Evolutionary conservation across 179 eudicot genomes (phyloP).

Genomic region (Beta macrorhiza): DNA sequence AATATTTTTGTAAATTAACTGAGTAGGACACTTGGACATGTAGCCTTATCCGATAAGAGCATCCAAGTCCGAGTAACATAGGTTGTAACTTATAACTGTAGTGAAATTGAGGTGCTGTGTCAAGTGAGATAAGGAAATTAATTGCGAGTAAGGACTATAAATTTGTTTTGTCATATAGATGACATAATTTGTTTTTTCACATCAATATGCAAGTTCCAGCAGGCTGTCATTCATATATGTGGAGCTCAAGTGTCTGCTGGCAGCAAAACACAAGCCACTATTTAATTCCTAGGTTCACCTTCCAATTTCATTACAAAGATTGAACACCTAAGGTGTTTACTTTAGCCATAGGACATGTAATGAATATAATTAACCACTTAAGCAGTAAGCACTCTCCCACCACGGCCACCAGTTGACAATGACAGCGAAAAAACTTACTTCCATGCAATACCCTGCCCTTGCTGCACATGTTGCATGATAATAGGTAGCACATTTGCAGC

Average conservation of each 20-base stretch:
- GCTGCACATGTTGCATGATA: conserved; percentile 56
- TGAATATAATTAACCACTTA: neutral
- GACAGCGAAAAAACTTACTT: conserved; percentile 33
- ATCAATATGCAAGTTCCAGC: neutral
- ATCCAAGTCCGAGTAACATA: no score
- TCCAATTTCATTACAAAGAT: neutral
- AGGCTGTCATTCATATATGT: neutral
- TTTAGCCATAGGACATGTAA: neutral
- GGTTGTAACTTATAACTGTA: no score
- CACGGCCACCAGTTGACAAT: neutral
- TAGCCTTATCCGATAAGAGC: no score
- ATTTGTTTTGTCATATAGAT: no score
- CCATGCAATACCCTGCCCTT: conserved; percentile 56
- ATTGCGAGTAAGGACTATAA: no score
- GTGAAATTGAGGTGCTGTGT: no score
- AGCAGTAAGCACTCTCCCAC: neutral
- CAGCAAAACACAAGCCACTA: neutral
- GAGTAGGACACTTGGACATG: no score
- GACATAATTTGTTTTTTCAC: neutral
- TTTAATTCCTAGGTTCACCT: neutral
- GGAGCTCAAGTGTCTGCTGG: neutral
- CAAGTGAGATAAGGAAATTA: no score
- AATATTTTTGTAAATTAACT: no score
- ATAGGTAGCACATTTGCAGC: conserved; percentile 48
- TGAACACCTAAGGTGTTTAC: neutral